These are phyloP conservation scores for Diatrype stigma DNA, from an alignment of 2,329 filamentous ascomycete genomes.

Conservation along the genomic window DNA sequence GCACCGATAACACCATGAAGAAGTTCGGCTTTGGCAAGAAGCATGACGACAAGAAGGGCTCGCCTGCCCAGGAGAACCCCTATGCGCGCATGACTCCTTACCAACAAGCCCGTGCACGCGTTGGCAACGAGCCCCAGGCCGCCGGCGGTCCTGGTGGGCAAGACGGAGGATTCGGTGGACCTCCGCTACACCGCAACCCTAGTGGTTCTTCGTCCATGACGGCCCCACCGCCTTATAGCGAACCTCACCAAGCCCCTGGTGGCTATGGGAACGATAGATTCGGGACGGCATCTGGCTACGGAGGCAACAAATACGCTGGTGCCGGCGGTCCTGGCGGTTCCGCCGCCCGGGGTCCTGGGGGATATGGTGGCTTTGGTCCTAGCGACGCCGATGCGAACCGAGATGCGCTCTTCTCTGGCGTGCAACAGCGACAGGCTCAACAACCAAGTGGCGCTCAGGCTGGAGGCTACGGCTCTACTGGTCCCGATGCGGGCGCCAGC, in stretches of 20 bases:
- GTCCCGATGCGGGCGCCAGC: slow-evolving; percentile 11
- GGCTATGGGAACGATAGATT: slow-evolving; percentile 27
- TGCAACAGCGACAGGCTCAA: slow-evolving; percentile 22
- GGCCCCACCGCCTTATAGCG: slow-evolving; percentile 34
- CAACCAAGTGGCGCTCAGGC: slow-evolving; percentile 9
- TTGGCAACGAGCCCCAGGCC: slow-evolving; percentile 26
- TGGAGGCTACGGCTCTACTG: slow-evolving; percentile 12
- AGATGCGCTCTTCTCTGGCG: slow-evolving; percentile 55
- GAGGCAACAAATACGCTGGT: slow-evolving; percentile 49
- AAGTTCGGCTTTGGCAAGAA: slow-evolving; percentile 59
- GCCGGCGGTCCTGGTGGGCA: slow-evolving; percentile 33
- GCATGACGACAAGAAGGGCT: slow-evolving; percentile 50
- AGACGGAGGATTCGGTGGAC: slow-evolving; percentile 18
- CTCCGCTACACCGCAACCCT: slow-evolving; percentile 17
- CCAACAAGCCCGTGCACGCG: slow-evolving; percentile 37
- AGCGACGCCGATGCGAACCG: slow-evolving; percentile 50
- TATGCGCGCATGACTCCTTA: slow-evolving; percentile 51
- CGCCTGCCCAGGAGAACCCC: slow-evolving; percentile 49
- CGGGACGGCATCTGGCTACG: slow-evolving; percentile 42
- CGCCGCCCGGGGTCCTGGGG: slow-evolving; percentile 45
- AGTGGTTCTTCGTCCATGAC: slow-evolving; percentile 22
- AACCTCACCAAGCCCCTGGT: slow-evolving; percentile 14
- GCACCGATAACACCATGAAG: slow-evolving; percentile 42
- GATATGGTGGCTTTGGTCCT: slow-evolving; percentile 57
- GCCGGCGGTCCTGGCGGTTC: slow-evolving; percentile 24